Evolutionary conservation across 2,329 filamentous ascomycete genomes (phyloP).

Genomic region (Mycosphaerella sp.): DNA sequence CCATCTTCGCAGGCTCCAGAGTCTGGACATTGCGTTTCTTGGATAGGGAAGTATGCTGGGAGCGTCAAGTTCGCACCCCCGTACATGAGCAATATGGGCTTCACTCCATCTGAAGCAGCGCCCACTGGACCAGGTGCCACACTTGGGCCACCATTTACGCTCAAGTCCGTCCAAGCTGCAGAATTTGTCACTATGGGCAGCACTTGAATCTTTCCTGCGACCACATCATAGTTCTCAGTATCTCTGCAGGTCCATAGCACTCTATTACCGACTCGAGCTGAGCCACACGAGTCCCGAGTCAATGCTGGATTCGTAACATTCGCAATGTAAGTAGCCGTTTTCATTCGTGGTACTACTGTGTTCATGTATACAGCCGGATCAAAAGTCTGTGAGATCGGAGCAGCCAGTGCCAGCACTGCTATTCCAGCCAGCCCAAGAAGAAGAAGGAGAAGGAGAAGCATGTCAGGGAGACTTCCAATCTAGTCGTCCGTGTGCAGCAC

Average conservation of each 20-base stretch:
- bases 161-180: constrained; percentile 23
- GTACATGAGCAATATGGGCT: constrained; percentile 23
- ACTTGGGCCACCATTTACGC: constrained; percentile 8
- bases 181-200: constrained; percentile 21
- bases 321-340: constrained; percentile 15
- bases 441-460: no score
- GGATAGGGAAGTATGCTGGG: constrained; percentile 20
- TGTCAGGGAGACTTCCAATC: background rate
- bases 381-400: constrained; percentile 4
- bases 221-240: constrained; percentile 15
- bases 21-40: constrained; percentile 18
- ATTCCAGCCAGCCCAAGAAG: background rate
- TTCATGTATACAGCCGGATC: background rate
- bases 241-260: constrained; percentile 28
- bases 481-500: background rate
- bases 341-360: constrained; percentile 13
- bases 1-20: constrained; percentile 21
- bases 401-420: constrained; percentile 12
- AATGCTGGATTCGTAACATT: constrained; percentile 24
- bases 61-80: constrained; percentile 11
- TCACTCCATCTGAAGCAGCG: constrained; percentile 17
- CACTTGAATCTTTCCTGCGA: constrained; percentile 4
- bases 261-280: constrained; percentile 16
- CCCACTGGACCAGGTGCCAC: constrained; percentile 14
- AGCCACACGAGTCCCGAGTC: constrained; percentile 26